These are phyloP conservation scores for Penicillium daleae DNA, from an alignment of 495 filamentous ascomycete species.

Conservation along the genomic window DNA sequence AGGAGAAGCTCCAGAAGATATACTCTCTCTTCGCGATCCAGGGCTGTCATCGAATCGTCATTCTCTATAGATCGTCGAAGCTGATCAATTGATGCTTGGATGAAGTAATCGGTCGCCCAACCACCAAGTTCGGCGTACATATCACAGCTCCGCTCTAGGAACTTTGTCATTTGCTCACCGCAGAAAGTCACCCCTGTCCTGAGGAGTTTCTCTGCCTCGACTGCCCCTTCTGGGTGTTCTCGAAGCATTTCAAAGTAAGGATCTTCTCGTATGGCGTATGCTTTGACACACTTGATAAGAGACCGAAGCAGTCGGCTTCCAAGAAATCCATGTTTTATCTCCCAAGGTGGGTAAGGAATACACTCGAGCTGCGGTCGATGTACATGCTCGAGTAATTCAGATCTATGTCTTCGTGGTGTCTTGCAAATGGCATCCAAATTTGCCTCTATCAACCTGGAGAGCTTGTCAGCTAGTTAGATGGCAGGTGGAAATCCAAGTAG, in stretches of 20 bases:
- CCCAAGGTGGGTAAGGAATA: slow-evolving; percentile 46
- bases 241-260: slow-evolving; percentile 67
- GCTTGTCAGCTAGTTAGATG: not conserved
- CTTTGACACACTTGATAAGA: slow-evolving; percentile 28
- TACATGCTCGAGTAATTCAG: slow-evolving; percentile 69
- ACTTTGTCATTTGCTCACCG: slow-evolving; percentile 61
- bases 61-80: slow-evolving; percentile 43
- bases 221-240: slow-evolving; percentile 29
- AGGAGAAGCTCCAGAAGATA: slow-evolving; percentile 62
- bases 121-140: slow-evolving; percentile 70
- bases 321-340: not conserved
- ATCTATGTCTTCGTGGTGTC: slow-evolving; percentile 71
- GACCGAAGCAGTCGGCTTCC: slow-evolving; percentile 26
- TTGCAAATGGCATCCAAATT: slow-evolving; percentile 75
- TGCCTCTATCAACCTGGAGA: slow-evolving; percentile 63
- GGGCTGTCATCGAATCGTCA: slow-evolving; percentile 39
- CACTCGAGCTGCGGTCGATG: slow-evolving; percentile 66
- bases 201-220: slow-evolving; percentile 51
- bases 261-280: slow-evolving; percentile 61
- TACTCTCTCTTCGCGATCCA: slow-evolving; percentile 56
- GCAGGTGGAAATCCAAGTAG: too few relatives aligned
- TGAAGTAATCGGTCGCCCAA: slow-evolving; percentile 75
- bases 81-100: slow-evolving; percentile 57
- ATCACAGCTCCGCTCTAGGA: slow-evolving; percentile 45
- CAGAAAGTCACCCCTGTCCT: slow-evolving; percentile 62